A percentile compares a stretch with the other conserved stretches of the same genome.
phyloP scores from a whole-genome alignment of 768 basidiomycete genomes.

The Pulveroboletus sp. region DNA sequence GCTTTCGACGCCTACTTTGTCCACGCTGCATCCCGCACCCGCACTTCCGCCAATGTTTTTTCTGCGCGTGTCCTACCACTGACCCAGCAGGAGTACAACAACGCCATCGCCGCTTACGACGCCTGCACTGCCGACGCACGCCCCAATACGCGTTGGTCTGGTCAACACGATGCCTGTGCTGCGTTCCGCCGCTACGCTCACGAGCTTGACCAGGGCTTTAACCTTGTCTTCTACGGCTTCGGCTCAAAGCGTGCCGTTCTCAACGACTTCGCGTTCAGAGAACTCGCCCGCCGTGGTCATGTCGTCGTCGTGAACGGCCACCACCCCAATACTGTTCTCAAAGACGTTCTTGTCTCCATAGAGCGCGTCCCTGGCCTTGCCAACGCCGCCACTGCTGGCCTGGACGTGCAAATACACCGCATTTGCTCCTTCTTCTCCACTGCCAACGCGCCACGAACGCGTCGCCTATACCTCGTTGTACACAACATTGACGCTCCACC shows the following conservation, averaged over 20 bases:
- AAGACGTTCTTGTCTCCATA: slow-evolving; percentile 62
- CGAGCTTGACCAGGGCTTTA: slow-evolving; percentile 82
- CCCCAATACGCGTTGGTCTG: slow-evolving; percentile 19
- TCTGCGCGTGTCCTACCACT: slow-evolving; percentile 70
- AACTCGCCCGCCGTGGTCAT: slow-evolving; percentile 57
- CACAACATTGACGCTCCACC: slow-evolving; percentile 85
- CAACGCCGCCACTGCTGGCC: slow-evolving; percentile 16
- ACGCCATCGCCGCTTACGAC: slow-evolving; percentile 28
- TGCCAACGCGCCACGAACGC: slow-evolving; percentile 21
- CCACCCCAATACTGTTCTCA: slow-evolving; percentile 61
- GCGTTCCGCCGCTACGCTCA: slow-evolving; percentile 58
- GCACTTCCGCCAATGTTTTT: slow-evolving; percentile 78
- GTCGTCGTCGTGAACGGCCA: slow-evolving; percentile 78
- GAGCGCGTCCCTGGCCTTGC: slow-evolving; percentile 34
- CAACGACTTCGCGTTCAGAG: slow-evolving; percentile 63
- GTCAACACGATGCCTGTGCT: slow-evolving; percentile 10
- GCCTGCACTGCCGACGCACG: slow-evolving; percentile 7
- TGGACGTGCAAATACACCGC: slow-evolving; percentile 60
- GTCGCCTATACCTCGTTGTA: slow-evolving; percentile 69
- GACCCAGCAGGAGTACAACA: slow-evolving; percentile 55
- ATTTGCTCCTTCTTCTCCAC: slow-evolving; percentile 63
- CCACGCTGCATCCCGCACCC: slow-evolving; percentile 52
- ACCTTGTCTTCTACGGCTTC: slow-evolving; percentile 81
- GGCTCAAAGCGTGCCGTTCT: slow-evolving; percentile 81
- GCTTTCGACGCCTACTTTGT: slow-evolving; percentile 86